Base-by-base conservation (phyloP, 441 rosid species). In the Brassica balearica region DNA sequence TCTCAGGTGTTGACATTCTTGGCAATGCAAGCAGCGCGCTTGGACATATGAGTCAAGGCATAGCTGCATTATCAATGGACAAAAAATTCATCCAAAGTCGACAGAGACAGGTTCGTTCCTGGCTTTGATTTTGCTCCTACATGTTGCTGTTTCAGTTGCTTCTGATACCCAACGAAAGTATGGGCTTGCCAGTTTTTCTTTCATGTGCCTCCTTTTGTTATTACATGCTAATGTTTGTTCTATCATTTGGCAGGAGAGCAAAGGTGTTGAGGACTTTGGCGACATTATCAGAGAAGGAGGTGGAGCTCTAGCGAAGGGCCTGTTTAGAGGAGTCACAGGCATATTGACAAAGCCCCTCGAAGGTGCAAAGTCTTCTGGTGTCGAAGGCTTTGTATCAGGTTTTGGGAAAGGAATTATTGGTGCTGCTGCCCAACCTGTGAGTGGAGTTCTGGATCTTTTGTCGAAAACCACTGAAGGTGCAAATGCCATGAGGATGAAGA, bases 401-500 rank as follows among this genome's bases (percentile, higher is more conserved):
- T 92, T 96, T 75, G 99, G 99, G 67, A 96, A 96, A 86, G 98
- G 99, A 75, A 83, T 92, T 81, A 94, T 93, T 22, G 99, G 98
- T 71, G 99, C 89, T 76, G 98, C 99, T 85, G 99, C 98, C 66
- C 99, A 96, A 82, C 98, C 98, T 61, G 99, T 96, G 77, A 94
- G 99, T 66, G 98, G 99, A 76, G 98, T 92, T 82, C 83, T 96
- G 86, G 99, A 96, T 90, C 96, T 94, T 82, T 79, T 94, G 87
- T 96, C 99, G 3, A 96, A 94, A 83, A 94, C 98, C 79, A 96
- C 98, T 12, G 99, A 96, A 89, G 99, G 99, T 81, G 99, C 99
- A 71, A 96, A 96, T 88, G 99, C 98, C 68, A 85, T 96, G 93
- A 89, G 98, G 86, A 91, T 94, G 97, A 94, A 94, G 86, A 92